Evolutionary conservation across 1,139 yeast species (phyloP), one percentile per base, ranked within the genome.

Genomic region (Pichia sp.): DNA sequence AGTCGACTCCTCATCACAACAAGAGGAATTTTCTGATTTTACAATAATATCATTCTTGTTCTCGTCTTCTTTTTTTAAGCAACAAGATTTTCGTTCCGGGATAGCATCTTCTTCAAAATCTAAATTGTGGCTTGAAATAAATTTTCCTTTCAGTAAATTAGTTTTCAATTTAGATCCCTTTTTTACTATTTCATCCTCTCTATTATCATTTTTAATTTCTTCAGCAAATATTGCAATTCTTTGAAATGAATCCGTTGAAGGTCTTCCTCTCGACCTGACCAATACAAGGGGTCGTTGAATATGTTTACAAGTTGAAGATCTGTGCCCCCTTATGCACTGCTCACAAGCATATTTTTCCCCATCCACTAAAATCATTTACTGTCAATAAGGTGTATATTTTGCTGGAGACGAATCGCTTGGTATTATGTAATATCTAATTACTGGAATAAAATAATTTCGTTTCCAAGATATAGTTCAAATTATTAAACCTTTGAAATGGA

Each of bases 291-390:
- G 89, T 41, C 96, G 71, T 42, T 76, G 71, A 39, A 84, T 78
- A 63, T 92, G 98, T 48, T 78, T 78, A 62, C 98, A 92, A 46
- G 82, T 78, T 3, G 94, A 81, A 4, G 96, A 85, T 37, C 98
- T 67, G 61, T 92, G 98, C 23, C 97, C 97, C 37, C 97, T 71
- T 35, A 92, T 87, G 61, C 98, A 92, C 57, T 82, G 83, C 49
- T 80, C 76, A 62, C 96, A 92, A n/a, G 96, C 89, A 62, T 86
- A 86, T 59, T 92, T 87, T 56, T 77, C 83, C 35, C 86, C 87
- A 52, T 86, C 87, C 56, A 85, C 87, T 41, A 87, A 69, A 47
- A 92, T 87, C 97, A 92, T 20, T 3, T n/a, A n/a, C n/a, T 35
- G 29, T 16, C 42, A 33, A 12, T 31, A 38, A 22, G n/a, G n/a